Evolutionary conservation across 768 basidiomycete genomes (phyloP).

Genomic region (Phaffia tasmanica): DNA sequence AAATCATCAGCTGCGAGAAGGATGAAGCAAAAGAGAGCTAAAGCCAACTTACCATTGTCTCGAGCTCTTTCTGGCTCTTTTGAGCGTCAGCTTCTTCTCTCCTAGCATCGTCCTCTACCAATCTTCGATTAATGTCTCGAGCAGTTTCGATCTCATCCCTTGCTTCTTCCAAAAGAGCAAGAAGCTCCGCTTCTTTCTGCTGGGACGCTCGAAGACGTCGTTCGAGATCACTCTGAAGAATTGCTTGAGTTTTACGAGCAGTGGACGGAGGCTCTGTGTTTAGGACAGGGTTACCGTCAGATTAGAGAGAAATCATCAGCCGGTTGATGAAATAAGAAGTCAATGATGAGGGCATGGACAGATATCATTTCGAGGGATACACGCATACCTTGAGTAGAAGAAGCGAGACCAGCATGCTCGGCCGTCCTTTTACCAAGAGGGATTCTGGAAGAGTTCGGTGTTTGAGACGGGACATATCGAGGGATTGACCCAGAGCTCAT

Average conservation of each 20-base stretch:
- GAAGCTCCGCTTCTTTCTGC: conserved; percentile 10
- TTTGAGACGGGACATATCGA: not conserved
- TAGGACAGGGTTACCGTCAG: not conserved
- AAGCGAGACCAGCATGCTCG: conserved; percentile 13
- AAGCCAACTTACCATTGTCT: not conserved
- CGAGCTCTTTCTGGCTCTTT: not conserved
- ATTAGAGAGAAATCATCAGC: not conserved
- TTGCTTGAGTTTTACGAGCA: conserved; percentile 10
- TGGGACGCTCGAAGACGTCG: conserved; percentile 13
- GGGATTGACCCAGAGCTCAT: too few species aligned
- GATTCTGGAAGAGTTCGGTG: conserved; percentile 18
- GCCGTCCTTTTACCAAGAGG: conserved; percentile 16
- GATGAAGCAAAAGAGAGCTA: not conserved
- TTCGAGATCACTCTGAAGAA: conserved; percentile 22
- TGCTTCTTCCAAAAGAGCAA: conserved; percentile 10
- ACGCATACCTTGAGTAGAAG: not conserved
- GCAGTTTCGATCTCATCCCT: conserved; percentile 9
- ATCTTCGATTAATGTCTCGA: conserved; percentile 14
- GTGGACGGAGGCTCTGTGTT: conserved; percentile 13
- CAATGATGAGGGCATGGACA: not conserved
- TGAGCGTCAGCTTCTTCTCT: conserved; percentile 1
- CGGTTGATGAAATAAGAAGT: not conserved
- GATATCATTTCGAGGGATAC: not conserved
- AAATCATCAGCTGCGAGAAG: not conserved
- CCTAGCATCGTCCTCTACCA: conserved; percentile 19